Evolutionary conservation across 148 eudicot species (phyloP), one percentile per base, ranked within the genome.

Genomic region (Heliosperma pusillum): DNA sequence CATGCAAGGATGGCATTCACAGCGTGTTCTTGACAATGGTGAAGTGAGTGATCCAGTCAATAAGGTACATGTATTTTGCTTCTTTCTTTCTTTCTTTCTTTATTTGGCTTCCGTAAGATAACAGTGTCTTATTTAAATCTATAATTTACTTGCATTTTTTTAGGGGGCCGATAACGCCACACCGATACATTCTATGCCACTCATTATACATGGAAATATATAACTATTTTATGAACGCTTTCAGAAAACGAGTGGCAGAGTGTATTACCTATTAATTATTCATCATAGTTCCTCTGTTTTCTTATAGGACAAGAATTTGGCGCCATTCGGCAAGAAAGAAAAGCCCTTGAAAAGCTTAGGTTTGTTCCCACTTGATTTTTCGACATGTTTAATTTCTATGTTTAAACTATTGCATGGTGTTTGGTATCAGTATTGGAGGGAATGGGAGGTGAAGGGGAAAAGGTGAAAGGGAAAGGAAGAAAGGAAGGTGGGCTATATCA

Each of bases 1-100:
- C 36, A 93, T 91, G 98, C 95, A 93, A 76, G 97, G 98, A 29
- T 91, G 98, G 98, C 98, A 93, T 76, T 85, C 77, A 65, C 98
- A 91, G 76, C 94, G 97, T 74, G 85, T 87, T 77, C 84, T 79
- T 80, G 91, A 93, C 72, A 93, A 91, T 85, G 97, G 98, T 65
- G 97, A 89, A 84, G 98, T 93, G 83, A 92, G 87, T 19, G 91
- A 90, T 76, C 89, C 93, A 73, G 77, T 83, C 52, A 73, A 82
- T 60, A 85, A 87, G 97, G 89, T 88, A 21, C 58, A 53, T 70
- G 7, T 72, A 44, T 22, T 52, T 56, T 50, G 50, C 22, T 12
- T 53, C 27, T 61, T 70, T 66, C 10, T 76, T 77, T 17, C 21
- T 17, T 70, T 66, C 10, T 76, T 77, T 17, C 21, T 17, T 50